Percentiles rank a stretch among this genome's conserved stretches.
Conservation (phyloP, 2,329 filamentous ascomycete genomes). For the Ceratocystis ficicola region DNA sequence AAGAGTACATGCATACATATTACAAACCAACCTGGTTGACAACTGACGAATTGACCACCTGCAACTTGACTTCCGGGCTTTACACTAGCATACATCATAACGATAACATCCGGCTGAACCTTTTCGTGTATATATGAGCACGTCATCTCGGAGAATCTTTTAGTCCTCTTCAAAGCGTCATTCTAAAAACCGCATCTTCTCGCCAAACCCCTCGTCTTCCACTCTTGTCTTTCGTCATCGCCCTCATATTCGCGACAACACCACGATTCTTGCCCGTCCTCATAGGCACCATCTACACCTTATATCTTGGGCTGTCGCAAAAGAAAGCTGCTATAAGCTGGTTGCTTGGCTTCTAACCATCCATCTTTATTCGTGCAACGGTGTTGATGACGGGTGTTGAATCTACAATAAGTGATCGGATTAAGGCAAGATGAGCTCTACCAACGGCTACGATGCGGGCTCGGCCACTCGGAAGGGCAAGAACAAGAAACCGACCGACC, state of each 20-base stretch:
- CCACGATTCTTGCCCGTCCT: background rate
- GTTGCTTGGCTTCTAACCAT: background rate
- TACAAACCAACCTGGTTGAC: background rate
- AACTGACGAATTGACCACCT: background rate
- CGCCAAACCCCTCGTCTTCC: background rate
- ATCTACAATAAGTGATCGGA: background rate
- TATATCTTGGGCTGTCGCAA: background rate
- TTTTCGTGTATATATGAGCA: background rate
- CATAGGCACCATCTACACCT: background rate
- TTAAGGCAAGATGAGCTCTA: conserved; percentile 13
- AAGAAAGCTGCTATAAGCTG: background rate
- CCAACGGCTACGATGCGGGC: conserved; percentile 12
- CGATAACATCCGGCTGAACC: background rate
- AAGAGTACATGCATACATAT: background rate
- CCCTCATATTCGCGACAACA: background rate
- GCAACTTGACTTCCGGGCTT: background rate
- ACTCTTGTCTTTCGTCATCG: background rate
- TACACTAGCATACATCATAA: background rate
- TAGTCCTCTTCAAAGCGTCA: background rate
- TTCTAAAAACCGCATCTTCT: background rate
- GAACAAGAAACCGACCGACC: conserved; percentile 71
- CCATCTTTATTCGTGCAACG: background rate
- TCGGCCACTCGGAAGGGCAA: conserved; percentile 56
- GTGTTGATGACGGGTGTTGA: conserved; percentile 1
- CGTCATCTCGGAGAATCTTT: background rate